Percentiles rank a stretch among this genome's conserved stretches.
Evolutionary conservation across 2,329 filamentous ascomycete species (phyloP).

Genomic region (Apiospora malaysiana): DNA sequence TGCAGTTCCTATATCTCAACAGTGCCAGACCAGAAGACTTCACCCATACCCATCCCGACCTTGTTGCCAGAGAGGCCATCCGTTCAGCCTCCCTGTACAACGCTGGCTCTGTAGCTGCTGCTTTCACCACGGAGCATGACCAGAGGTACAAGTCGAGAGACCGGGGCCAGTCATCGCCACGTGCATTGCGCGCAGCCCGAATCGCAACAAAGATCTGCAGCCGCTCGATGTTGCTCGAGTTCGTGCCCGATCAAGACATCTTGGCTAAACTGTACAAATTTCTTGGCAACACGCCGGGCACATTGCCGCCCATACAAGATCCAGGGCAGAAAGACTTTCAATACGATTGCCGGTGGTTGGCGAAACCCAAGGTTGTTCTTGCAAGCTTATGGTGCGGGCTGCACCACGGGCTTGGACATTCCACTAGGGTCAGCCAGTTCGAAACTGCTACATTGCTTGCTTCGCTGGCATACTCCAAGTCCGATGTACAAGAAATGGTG

Average conservation of each 20-base stretch:
- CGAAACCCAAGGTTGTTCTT: constrained; percentile 28
- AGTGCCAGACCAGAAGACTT: neutral
- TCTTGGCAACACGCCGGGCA: neutral
- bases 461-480: constrained; percentile 33
- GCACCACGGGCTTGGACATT: constrained; percentile 26
- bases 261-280: neutral
- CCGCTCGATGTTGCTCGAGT: neutral
- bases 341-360: neutral
- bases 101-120: constrained; percentile 45
- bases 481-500: constrained; percentile 31
- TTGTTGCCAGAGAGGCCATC: constrained; percentile 28
- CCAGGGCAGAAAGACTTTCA: neutral
- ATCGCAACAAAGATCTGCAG: constrained; percentile 17
- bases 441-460: constrained; percentile 37
- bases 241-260: neutral
- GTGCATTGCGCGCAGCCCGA: neutral
- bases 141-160: constrained; percentile 40
- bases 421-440: constrained; percentile 29
- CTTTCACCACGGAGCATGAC: constrained; percentile 39
- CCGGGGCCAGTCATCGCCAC: neutral
- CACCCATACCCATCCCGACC: constrained; percentile 17
- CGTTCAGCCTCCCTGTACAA: constrained; percentile 29
- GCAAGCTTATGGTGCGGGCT: constrained; percentile 32
- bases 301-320: neutral
- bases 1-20: constrained; percentile 39